Percentiles rank a stretch among this genome's conserved stretches.
Evolutionary conservation across 768 basidiomycete species (phyloP).

Genomic region (Agrocybe pediades): DNA sequence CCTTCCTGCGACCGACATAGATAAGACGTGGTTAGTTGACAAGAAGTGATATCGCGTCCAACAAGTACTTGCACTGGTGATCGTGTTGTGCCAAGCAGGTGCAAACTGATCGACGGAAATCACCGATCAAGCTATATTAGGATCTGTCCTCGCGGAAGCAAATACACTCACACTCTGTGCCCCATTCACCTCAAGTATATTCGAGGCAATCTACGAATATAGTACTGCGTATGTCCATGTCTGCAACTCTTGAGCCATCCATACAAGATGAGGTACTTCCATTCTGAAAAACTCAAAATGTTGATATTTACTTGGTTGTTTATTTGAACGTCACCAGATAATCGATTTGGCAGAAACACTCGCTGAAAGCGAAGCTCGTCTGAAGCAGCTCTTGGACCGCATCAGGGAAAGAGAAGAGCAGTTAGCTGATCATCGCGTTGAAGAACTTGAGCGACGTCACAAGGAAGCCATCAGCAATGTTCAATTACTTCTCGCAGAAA

Average conservation of each 20-base stretch:
- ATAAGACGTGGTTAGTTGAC: background rate
- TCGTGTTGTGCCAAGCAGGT: conserved; percentile 21
- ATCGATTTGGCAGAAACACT: conserved; percentile 18
- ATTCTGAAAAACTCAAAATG: background rate
- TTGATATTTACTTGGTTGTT: background rate
- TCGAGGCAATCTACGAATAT: no score
- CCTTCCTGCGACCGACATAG: conserved; percentile 28
- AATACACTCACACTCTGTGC: background rate
- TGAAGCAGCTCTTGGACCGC: conserved; percentile 15
- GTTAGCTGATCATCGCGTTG: conserved; percentile 26
- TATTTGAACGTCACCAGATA: conserved; percentile 12
- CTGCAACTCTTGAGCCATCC: conserved; percentile 1
- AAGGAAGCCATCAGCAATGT: conserved; percentile 23
- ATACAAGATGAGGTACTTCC: conserved; percentile 23
- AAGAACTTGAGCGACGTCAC: conserved; percentile 38
- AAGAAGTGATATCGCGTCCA: background rate
- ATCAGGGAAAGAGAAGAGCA: conserved; percentile 13
- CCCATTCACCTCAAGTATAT: background rate
- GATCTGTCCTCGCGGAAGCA: conserved; percentile 16
- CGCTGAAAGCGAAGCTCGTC: conserved; percentile 14
- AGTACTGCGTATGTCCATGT: conserved; percentile 13
- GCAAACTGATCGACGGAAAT: conserved; percentile 13
- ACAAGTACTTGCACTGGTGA: no score
- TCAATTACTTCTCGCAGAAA: conserved; percentile 31
- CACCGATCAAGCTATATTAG: no score